A percentile compares a stretch with the other conserved stretches of the same genome.
phyloP scores from a whole-genome alignment of 495 filamentous ascomycete genomes.

The Penicillium angulare region DNA sequence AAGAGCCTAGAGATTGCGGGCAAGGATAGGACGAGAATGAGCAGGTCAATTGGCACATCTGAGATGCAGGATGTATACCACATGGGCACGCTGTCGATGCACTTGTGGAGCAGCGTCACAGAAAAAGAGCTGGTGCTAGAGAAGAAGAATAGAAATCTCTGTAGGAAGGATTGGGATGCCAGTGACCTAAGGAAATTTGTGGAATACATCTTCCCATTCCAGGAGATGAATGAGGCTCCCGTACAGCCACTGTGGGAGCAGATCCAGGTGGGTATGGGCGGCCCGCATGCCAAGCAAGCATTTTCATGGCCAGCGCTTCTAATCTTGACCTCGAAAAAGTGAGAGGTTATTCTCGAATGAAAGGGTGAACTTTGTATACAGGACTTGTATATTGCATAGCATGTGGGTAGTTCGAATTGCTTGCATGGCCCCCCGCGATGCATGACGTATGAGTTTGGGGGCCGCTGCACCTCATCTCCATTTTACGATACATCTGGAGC shows the following conservation, averaged over 20 bases:
- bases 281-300: background rate
- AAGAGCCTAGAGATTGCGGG: too few relatives aligned
- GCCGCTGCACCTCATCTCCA: too few relatives aligned
- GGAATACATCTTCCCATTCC: background rate
- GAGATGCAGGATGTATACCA: too few relatives aligned
- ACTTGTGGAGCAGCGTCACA: background rate
- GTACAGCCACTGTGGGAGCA: background rate
- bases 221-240: background rate
- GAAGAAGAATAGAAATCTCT: background rate
- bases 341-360: background rate
- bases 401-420: too few relatives aligned
- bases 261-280: background rate
- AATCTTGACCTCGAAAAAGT: background rate
- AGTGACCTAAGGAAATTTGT: background rate
- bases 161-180: background rate
- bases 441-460: too few relatives aligned
- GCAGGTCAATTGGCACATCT: too few relatives aligned
- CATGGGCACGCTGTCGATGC: too few relatives aligned
- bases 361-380: background rate
- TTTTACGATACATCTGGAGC: too few relatives aligned
- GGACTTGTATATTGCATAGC: too few relatives aligned
- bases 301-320: background rate
- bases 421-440: too few relatives aligned
- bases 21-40: too few relatives aligned
- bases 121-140: background rate